Conservation (phyloP, 2,329 filamentous ascomycete species). For the Scolecobasidium constrictum region DNA sequence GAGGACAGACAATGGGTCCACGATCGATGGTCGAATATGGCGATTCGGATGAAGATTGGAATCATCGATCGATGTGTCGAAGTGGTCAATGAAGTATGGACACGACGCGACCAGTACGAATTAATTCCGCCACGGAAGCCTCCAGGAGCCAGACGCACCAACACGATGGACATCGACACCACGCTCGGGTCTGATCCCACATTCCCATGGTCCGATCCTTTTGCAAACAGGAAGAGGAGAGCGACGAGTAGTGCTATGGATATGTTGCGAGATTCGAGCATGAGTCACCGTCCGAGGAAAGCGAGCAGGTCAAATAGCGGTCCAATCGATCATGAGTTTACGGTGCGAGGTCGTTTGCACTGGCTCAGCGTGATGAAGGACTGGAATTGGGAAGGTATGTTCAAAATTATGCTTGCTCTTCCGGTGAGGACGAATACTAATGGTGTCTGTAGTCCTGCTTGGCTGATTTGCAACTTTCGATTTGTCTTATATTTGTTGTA, state of each 20-base stretch:
- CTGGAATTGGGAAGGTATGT: conserved; percentile 61
- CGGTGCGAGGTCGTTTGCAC: conserved; percentile 54
- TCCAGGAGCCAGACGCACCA: conserved; percentile 11
- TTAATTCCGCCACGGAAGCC: conserved; percentile 9
- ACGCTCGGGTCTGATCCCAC: neutral
- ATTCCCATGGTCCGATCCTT: conserved; percentile 7
- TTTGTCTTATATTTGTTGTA: no score
- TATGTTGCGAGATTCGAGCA: conserved; percentile 11
- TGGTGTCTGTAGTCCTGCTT: conserved; percentile 24
- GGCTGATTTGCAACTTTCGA: conserved; percentile 17
- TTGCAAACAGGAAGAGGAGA: conserved; percentile 6
- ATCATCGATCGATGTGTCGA: conserved; percentile 56
- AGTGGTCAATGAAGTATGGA: conserved; percentile 57
- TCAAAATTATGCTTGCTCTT: conserved; percentile 4
- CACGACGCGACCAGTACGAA: conserved; percentile 45
- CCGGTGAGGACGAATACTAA: neutral
- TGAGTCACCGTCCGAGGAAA: conserved; percentile 16
- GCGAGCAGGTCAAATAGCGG: conserved; percentile 15
- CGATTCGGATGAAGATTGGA: conserved; percentile 52
- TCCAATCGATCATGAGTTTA: conserved; percentile 47
- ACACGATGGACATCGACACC: conserved; percentile 8
- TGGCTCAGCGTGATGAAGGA: conserved; percentile 64
- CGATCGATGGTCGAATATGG: conserved; percentile 51
- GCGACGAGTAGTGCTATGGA: conserved; percentile 14
- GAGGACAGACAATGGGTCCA: conserved; percentile 56